Base-by-base conservation (phyloP, 768 basidiomycete genomes). In the Podaxis sp. region DNA sequence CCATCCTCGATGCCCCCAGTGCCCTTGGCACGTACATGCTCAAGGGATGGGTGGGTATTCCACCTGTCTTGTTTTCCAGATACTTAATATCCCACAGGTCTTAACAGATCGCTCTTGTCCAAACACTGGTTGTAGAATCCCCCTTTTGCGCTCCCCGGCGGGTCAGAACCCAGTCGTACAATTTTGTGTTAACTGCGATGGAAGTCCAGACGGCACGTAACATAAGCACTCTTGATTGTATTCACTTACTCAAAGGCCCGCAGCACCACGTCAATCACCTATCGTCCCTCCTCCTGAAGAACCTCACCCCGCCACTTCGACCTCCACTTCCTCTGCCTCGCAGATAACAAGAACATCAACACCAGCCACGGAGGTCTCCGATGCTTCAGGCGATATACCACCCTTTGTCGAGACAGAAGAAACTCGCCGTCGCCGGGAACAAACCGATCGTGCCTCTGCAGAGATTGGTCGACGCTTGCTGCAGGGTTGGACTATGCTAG, bases 401-500 rank as follows among this genome's bases (percentile, higher is more conserved):
- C 76, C 80, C 39, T 63, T 63, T 51, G 44, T 57, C 15, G 89
- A 90, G 63, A 87, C 86, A 1, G 87, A 86, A 66, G 85, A 87
- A 66, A 82, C 80, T 24, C 75, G 86, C 24, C 84, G 84, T 39
- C 83, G 93, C 33, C 85, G 93, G 58, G 86, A 87, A 63, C 93
- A 95, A 72, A 92, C 91, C 2, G 93, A 95, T 71, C 76, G 73
- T 44, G 93, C 94, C 15, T 92, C 92, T 2, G 75, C 86, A 56
- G 89, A 90, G 69, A 91, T 95, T 33, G 94, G 90, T 49, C 87
- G 84, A 65, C 83, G 86, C 26, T 78, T 95, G 63, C 75, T 95
- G 52, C 87, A 85, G 67, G 93, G 90, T 44, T 95, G 92, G 91
- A 86, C 93, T 0, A 92, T 95, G 90, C 79, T 95, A n/a, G 91